Percentiles rank a stretch among this genome's conserved stretches.
Evolutionary conservation across 805 yeast genomes (phyloP).

Genomic region (Schwanniomyces occidentalis): DNA sequence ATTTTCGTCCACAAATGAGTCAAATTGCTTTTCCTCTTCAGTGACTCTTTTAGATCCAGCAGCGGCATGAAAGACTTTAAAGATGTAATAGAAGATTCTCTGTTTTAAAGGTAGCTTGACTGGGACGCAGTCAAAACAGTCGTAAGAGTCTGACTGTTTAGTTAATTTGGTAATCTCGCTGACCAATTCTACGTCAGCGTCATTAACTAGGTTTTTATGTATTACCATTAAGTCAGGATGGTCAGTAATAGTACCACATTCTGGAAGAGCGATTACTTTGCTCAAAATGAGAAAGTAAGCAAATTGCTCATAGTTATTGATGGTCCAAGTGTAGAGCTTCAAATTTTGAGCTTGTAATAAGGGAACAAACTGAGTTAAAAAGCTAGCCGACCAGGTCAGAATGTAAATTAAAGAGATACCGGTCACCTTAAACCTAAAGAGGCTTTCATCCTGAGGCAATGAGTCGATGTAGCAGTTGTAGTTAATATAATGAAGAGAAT

Average conservation of each 20-base stretch:
- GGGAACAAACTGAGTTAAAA: slow-evolving; percentile 37
- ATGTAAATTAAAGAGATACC: slow-evolving; percentile 40
- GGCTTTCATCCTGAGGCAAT: slow-evolving; percentile 15
- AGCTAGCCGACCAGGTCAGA: slow-evolving; percentile 37
- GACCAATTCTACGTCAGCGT: slow-evolving; percentile 4
- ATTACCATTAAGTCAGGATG: slow-evolving; percentile 34
- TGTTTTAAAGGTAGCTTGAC: slow-evolving; percentile 15
- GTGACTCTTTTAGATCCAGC: slow-evolving; percentile 12
- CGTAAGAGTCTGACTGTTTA: slow-evolving; percentile 5
- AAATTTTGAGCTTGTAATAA: slow-evolving; percentile 30
- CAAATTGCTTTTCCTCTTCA: slow-evolving; percentile 19
- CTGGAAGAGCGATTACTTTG: slow-evolving; percentile 19
- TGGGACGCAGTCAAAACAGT: slow-evolving; percentile 2
- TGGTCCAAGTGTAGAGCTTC: slow-evolving; percentile 41
- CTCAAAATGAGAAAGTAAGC: slow-evolving; percentile 33
- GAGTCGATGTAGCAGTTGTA: slow-evolving; percentile 37
- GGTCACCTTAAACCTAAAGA: slow-evolving; percentile 25
- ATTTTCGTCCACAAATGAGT: slow-evolving; percentile 21
- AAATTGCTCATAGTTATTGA: slow-evolving; percentile 35
- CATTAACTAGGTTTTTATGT: slow-evolving; percentile 8
- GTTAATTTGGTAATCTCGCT: slow-evolving; percentile 10
- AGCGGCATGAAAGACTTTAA: slow-evolving; percentile 9
- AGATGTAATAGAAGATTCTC: slow-evolving; percentile 13
- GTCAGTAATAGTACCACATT: slow-evolving; percentile 40
- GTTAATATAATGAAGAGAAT: slow-evolving; percentile 30